Evolutionary conservation across 108 stramenopile genomes (phyloP), one percentile per base, ranked within the genome.

Genomic region (Parmales sp.): DNA sequence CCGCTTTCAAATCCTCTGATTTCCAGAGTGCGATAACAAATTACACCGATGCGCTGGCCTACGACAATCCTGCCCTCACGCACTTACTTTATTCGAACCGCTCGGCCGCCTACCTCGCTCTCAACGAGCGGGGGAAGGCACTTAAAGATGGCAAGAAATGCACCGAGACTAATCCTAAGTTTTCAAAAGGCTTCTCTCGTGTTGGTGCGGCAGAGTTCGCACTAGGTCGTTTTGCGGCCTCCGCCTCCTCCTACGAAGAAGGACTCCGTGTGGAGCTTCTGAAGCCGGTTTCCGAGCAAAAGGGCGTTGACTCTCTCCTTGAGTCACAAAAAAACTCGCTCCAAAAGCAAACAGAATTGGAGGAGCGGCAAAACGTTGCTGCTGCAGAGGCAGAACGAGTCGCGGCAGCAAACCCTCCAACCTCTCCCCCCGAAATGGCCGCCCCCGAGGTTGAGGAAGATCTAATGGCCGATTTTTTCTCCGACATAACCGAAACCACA

Each of bases 131-230:
- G 39, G 45, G 8, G n/a, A 79, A 73, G 28, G 86, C 86, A 0
- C 70, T 87, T 18, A 73, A 60, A 50, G 86, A 87, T 69, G 84
- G 80, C 6, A 71, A 80, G 46, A 20, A 74, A 64, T 83, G 82
- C 73, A 73, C 85, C 7, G 43, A 22, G 37, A 69, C 78, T 8
- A 70, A 60, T 20, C 80, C 80, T 20, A 38, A 66, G 8, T 83
- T 78, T 79, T 67, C 73, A 3, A 82, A 82, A 49, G 78, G 75
- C 19, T 76, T 75, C 63, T 69, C 69, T 16, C 46, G 82, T 9
- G 50, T 69, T 5, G 82, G 78, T 1, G 76, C 80, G 18, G 81
- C 82, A n/a, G 76, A 82, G 63, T 74, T 70, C 43, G 71, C 78
- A 4, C 65, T 83, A 11, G 37, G 66, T 1, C 73, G 82, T 11